phyloP scores from a whole-genome alignment of 225 moss, liverwort and hornwort genomes.

The Straminergon stramineum region DNA sequence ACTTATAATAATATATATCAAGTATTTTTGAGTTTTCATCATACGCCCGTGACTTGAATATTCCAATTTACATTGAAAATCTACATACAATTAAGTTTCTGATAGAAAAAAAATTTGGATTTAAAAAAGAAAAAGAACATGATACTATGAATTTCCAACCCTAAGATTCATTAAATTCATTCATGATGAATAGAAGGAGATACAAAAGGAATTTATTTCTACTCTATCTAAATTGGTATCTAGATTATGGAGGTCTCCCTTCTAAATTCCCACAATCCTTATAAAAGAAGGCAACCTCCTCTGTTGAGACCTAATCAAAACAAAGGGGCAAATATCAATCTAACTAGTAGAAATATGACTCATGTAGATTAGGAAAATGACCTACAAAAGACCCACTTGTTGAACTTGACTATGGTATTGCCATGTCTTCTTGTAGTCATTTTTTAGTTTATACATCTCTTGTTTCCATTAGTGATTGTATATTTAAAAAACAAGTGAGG shows the following conservation, averaged over 20 bases:
- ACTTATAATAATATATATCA: too few species aligned
- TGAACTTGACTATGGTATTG: background rate
- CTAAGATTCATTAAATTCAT: background rate
- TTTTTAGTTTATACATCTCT: background rate
- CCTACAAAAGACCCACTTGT: background rate
- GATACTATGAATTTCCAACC: too few species aligned
- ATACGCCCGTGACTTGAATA: too few species aligned
- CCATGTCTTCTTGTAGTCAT: background rate
- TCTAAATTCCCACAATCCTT: background rate
- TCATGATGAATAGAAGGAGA: background rate
- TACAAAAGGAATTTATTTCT: background rate
- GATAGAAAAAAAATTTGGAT: too few species aligned
- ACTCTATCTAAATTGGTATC: background rate
- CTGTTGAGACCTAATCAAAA: background rate
- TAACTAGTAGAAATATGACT: background rate
- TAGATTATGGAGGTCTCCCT: background rate
- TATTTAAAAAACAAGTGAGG: too few species aligned
- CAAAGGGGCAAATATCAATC: background rate
- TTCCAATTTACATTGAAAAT: too few species aligned
- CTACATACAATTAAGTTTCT: too few species aligned
- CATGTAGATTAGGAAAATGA: background rate
- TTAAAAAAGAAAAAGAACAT: too few species aligned
- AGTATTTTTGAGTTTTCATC: too few species aligned
- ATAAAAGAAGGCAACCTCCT: background rate
- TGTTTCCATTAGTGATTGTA: background rate